Conservation (phyloP, 2,329 filamentous ascomycete genomes). For the Alternaria ventricosa region DNA sequence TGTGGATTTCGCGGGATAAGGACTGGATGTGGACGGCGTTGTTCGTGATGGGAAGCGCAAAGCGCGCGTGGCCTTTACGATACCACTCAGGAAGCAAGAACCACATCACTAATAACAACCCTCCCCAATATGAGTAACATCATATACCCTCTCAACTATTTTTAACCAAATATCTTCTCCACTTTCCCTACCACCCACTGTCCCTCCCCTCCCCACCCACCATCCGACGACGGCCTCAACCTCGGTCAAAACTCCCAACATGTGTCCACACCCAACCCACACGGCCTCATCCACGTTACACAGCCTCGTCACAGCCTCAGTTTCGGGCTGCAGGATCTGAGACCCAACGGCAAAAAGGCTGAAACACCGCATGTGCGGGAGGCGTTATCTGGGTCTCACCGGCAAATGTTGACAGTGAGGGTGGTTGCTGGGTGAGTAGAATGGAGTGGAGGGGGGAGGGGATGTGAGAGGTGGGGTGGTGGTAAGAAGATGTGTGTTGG, state of each 20-base stretch:
- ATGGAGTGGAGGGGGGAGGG: not conserved
- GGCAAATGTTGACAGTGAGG: not conserved
- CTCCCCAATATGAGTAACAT: not conserved
- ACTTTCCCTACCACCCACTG: not conserved
- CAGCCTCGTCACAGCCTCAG: not conserved
- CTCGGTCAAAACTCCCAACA: not conserved
- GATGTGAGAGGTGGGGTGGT: not conserved
- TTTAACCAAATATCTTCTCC: not conserved
- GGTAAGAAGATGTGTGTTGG: not conserved
- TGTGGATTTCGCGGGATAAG: not conserved
- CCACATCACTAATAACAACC: no score
- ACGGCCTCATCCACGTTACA: not conserved
- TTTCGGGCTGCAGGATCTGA: not conserved
- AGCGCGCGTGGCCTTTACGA: not conserved
- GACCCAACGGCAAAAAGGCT: not conserved
- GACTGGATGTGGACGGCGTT: rapidly evolving
- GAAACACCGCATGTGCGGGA: not conserved
- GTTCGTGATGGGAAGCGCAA: not conserved
- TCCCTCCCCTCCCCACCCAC: not conserved
- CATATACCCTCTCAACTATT: not conserved
- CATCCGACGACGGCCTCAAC: no score
- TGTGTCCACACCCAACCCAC: not conserved
- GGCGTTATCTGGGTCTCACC: not conserved
- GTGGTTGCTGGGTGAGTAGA: not conserved
- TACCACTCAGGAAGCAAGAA: rapidly evolving